Conservation (phyloP, 1,284 basidiomycete genomes). For the Ganoderma multipileum region DNA sequence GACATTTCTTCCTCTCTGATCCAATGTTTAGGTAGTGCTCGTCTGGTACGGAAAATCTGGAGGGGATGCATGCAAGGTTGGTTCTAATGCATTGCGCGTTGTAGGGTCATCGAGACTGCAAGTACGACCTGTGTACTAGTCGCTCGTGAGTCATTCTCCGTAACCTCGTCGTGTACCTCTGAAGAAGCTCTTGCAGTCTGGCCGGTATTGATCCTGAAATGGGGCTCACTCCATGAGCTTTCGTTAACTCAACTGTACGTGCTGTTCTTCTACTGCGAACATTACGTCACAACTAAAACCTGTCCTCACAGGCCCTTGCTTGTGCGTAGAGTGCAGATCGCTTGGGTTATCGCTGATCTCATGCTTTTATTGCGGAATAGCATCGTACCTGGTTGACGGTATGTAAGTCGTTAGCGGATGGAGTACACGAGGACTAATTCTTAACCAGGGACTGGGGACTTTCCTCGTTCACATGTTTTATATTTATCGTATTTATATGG, state of each 20-base stretch:
- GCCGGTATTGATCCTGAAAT: conserved; percentile 7
- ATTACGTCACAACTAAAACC: neutral
- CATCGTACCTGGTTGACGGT: neutral
- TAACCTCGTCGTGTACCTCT: neutral
- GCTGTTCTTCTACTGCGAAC: neutral
- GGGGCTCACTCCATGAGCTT: neutral
- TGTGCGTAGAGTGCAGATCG: neutral
- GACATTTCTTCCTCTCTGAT: neutral
- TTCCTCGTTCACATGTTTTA: conserved; percentile 6
- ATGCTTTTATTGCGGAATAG: neutral
- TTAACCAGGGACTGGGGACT: neutral
- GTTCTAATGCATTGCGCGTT: neutral
- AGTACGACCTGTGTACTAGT: neutral
- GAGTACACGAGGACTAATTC: neutral
- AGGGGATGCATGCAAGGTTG: neutral
- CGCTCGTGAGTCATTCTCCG: neutral
- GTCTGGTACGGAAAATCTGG: neutral
- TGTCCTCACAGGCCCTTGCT: neutral
- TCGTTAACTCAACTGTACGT: neutral
- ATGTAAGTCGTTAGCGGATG: neutral
- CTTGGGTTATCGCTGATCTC: neutral
- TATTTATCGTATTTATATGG: conserved; percentile 4
- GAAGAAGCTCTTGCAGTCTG: neutral
- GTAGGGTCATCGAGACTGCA: neutral
- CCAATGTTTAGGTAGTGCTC: neutral